phyloP scores from a whole-genome alignment of 805 yeast species.

The Starmerella etchellsii region DNA sequence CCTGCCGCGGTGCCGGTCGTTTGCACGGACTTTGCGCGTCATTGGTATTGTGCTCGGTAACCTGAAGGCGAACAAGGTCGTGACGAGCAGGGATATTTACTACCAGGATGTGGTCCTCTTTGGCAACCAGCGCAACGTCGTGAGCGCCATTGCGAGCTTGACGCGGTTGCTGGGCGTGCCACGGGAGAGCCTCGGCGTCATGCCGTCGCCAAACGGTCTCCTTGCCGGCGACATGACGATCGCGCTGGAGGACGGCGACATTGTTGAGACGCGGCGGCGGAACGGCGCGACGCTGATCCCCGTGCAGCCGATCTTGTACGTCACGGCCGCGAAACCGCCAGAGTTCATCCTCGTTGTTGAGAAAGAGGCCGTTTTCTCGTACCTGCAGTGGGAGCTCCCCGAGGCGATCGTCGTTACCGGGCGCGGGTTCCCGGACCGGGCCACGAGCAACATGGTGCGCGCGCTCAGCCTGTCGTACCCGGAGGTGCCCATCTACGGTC shows the following conservation, averaged over 20 bases:
- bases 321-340: slow-evolving; percentile 19
- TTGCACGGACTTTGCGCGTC: slow-evolving; percentile 14
- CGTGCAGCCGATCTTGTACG: slow-evolving; percentile 21
- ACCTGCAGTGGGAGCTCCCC: slow-evolving; percentile 21
- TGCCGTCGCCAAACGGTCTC: slow-evolving; percentile 46
- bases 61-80: slow-evolving; percentile 11
- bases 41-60: slow-evolving; percentile 15
- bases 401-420: slow-evolving; percentile 39
- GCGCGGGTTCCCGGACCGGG: slow-evolving; percentile 52
- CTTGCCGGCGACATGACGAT: slow-evolving; percentile 31
- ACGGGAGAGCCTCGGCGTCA: slow-evolving; percentile 32
- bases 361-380: slow-evolving; percentile 37
- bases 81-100: slow-evolving; percentile 44
- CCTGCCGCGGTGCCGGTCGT: background rate
- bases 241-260: slow-evolving; percentile 10
- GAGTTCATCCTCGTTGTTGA: slow-evolving; percentile 35
- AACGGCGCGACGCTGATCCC: slow-evolving; percentile 28
- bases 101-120: slow-evolving; percentile 46
- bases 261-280: slow-evolving; percentile 14
- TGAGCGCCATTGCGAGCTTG: slow-evolving; percentile 31
- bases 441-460: slow-evolving; percentile 36
- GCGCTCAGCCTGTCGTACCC: slow-evolving; percentile 25
- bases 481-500: slow-evolving; percentile 32
- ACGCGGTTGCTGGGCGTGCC: slow-evolving; percentile 31
- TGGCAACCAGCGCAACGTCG: slow-evolving; percentile 33